Base-by-base conservation (phyloP, 257 asterid species). In the Scutellaria minor region DNA sequence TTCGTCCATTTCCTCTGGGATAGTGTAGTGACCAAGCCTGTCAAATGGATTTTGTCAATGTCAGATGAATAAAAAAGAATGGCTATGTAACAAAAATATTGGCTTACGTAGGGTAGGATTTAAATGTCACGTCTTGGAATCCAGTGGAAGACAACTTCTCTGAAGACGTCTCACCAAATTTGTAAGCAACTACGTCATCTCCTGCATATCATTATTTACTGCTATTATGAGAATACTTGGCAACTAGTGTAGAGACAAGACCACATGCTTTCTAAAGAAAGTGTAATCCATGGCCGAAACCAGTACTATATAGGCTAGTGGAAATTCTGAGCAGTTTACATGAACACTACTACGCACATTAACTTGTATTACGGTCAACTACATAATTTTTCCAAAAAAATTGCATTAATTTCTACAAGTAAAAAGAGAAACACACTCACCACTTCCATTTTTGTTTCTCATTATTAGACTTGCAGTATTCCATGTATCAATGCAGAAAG, bases 11-110 rank as follows among this genome's bases (percentile, higher is more conserved):
- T 91, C 97, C 74, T 91, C 91, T 6, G 94, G 94, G 76, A 85
- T 84, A 8, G 97, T 89, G 53, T 91, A 71, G 82, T 91, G 97
- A 52, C 96, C 97, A 59, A 89, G 92, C 77, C 97, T 91, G 91
- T 14, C 44, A 1, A 79, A 54, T 59, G 74, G 22, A 67, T 71
- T 50, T 55, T 66, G 18, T 18, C 40, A 60, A 50, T 60, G 18
- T 50, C 20, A 61, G 15, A 60, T 4, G 15, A 24, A 31, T 40
- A 8, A 41, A 0, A 20, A 13, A 27, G 39, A 67, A 7, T 46
- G 61, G 44, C 10, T 58, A 4, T 9, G 57, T 11, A 41, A 55
- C 20, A 48, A 18, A 52, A 50, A 42, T 56, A 66, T 71, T 61
- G 46, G 57, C 88, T 52, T 84, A 90, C 97, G 81, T 68, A 1